phyloP scores from a whole-genome alignment of 345 rosid genomes.

The Carallia brachiata region DNA sequence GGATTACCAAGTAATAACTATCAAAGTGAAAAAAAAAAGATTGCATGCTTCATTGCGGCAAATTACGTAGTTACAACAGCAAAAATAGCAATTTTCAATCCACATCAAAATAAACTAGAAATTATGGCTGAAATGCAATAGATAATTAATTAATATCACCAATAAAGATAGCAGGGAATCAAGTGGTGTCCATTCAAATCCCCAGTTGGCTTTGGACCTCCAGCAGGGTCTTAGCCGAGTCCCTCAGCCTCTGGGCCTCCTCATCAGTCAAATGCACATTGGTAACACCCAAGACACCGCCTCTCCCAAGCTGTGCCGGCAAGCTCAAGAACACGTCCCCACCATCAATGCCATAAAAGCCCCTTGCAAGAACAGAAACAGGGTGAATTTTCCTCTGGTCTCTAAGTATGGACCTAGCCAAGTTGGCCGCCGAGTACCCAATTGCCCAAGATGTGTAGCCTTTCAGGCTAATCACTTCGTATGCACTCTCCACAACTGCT shows the following conservation, averaged over 20 bases:
- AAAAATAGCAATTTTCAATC: too few species aligned
- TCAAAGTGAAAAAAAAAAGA: too few species aligned
- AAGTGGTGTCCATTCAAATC: slow-evolving; percentile 25
- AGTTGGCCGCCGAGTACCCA: slow-evolving; percentile 82
- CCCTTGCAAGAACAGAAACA: slow-evolving; percentile 79
- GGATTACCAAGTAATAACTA: too few species aligned
- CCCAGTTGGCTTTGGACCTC: slow-evolving; percentile 71
- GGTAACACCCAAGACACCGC: slow-evolving; percentile 73
- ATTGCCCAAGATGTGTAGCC: slow-evolving; percentile 99
- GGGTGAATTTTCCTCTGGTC: slow-evolving; percentile 93
- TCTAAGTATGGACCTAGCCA: slow-evolving; percentile 70
- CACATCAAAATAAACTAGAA: too few species aligned
- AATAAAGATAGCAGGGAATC: too few species aligned
- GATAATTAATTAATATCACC: too few species aligned
- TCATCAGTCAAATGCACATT: slow-evolving; percentile 73
- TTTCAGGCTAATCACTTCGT: slow-evolving; percentile 78
- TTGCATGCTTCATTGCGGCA: too few species aligned
- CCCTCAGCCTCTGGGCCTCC: slow-evolving; percentile 53
- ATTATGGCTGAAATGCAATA: too few species aligned
- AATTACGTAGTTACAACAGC: too few species aligned
- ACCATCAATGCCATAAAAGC: slow-evolving; percentile 66
- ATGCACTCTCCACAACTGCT: slow-evolving; percentile 61
- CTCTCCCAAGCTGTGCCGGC: slow-evolving; percentile 74
- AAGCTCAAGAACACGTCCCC: slow-evolving; percentile 87
- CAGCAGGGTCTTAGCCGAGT: slow-evolving; percentile 66